These are phyloP conservation scores for Pichia sp. DNA, from an alignment of 1,139 yeast genomes.

Conservation along the genomic window DNA sequence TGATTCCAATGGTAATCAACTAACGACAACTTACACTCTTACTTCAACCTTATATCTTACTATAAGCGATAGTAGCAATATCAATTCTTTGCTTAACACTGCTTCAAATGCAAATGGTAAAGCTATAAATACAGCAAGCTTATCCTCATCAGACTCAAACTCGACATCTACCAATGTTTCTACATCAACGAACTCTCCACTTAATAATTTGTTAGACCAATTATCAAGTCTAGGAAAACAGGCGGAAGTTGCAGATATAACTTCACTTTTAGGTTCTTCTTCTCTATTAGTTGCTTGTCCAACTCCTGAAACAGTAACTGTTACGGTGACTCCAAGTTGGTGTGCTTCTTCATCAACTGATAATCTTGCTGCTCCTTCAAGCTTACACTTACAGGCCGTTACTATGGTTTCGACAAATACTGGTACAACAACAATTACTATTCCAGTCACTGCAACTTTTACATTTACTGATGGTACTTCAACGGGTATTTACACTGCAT, in stretches of 20 bases:
- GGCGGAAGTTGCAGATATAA: slow-evolving; percentile 8
- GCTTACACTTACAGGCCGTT: slow-evolving; percentile 3
- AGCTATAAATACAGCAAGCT: slow-evolving; percentile 2
- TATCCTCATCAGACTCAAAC: slow-evolving; percentile 8
- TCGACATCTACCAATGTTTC: slow-evolving; percentile 8
- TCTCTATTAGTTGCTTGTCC: slow-evolving; percentile 10
- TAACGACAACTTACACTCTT: slow-evolving; percentile 28
- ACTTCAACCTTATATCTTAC: slow-evolving; percentile 27
- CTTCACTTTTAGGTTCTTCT: slow-evolving; percentile 9
- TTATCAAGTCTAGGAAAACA: slow-evolving; percentile 6
- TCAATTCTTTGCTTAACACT: no score
- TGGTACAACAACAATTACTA: slow-evolving; percentile 15
- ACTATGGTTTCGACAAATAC: slow-evolving; percentile 15
- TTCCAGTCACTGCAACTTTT: slow-evolving; percentile 29
- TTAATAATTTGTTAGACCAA: slow-evolving; percentile 1
- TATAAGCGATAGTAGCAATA: neutral
- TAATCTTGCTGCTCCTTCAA: slow-evolving; percentile 5
- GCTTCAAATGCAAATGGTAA: no score
- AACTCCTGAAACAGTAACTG: slow-evolving; percentile 19
- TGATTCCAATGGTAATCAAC: slow-evolving; percentile 13
- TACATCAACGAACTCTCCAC: neutral
- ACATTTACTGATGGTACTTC: slow-evolving; percentile 28
- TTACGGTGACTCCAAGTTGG: slow-evolving; percentile 18
- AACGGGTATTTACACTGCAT: slow-evolving; percentile 24
- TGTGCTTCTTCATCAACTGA: slow-evolving; percentile 8